Percentiles rank a stretch among this genome's conserved stretches.
phyloP scores from a whole-genome alignment of 306 rosid genomes.

The Spatholobus suberectus region DNA sequence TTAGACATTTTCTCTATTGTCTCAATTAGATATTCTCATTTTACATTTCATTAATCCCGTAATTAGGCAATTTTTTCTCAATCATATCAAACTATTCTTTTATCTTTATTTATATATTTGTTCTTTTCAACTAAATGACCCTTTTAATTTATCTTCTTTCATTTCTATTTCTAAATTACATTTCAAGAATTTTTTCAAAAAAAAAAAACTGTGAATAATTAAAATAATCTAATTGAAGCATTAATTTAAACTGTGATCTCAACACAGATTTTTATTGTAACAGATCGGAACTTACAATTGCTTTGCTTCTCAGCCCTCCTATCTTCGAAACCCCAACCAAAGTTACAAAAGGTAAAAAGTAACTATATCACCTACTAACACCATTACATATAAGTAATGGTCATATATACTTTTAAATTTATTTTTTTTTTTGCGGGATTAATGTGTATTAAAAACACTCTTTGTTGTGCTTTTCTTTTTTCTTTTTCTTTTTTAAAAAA shows the following conservation, averaged over 20 bases:
- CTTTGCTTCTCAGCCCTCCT: conserved; percentile 41
- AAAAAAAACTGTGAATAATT: not conserved
- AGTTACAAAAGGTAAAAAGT: conserved; percentile 28
- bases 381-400: not conserved
- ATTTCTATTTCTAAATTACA: too few species aligned
- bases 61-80: too few species aligned
- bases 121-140: too few species aligned
- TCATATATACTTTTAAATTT: not conserved
- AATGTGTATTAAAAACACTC: not conserved
- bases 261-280: not conserved
- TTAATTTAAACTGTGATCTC: not conserved
- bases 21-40: too few species aligned
- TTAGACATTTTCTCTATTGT: too few species aligned
- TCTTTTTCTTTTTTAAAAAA: not conserved
- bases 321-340: conserved; percentile 29
- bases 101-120: too few species aligned
- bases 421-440: not conserved
- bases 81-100: too few species aligned
- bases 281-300: conserved; percentile 37
- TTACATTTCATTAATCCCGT: too few species aligned
- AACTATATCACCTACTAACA: not conserved
- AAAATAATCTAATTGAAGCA: not conserved
- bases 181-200: too few species aligned
- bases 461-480: not conserved
- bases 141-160: too few species aligned